phyloP scores from a whole-genome alignment of 1,284 basidiomycete genomes.

The Gomphus bonarii region DNA sequence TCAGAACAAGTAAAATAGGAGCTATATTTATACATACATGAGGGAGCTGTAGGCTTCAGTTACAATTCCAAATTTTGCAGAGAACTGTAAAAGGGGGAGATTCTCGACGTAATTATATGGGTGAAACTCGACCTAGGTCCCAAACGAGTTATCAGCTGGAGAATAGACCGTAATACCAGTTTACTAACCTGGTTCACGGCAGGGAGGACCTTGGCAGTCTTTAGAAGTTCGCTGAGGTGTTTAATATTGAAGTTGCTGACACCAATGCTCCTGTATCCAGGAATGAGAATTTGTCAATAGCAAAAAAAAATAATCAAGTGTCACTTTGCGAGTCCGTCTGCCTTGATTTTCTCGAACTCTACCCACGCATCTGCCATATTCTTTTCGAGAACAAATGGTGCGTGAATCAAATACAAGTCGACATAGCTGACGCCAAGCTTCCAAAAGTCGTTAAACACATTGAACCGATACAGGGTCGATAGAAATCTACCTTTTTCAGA shows the following conservation, averaged over 20 bases:
- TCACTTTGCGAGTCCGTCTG: constrained; percentile 51
- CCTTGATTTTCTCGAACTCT: constrained; percentile 55
- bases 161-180: not conserved
- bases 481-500: constrained; percentile 26
- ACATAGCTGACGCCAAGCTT: constrained; percentile 60
- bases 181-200: constrained; percentile 67
- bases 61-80: constrained; percentile 49
- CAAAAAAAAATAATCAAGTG: not conserved
- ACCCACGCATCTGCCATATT: constrained; percentile 46
- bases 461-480: not conserved
- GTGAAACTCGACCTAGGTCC: constrained; percentile 47
- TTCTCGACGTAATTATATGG: constrained; percentile 57
- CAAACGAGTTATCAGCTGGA: not conserved
- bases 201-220: constrained; percentile 50
- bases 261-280: constrained; percentile 54
- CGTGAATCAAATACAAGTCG: constrained; percentile 66
- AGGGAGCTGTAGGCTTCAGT: constrained; percentile 67
- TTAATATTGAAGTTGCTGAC: constrained; percentile 64
- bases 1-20: not conserved
- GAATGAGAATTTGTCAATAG: not conserved
- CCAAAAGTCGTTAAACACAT: not conserved
- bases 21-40: constrained; percentile 30
- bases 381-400: constrained; percentile 31
- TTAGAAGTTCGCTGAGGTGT: constrained; percentile 48
- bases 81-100: constrained; percentile 47